These are phyloP conservation scores for Trichosporon sp. DNA, from an alignment of 1,284 basidiomycete species.

Conservation along the genomic window DNA sequence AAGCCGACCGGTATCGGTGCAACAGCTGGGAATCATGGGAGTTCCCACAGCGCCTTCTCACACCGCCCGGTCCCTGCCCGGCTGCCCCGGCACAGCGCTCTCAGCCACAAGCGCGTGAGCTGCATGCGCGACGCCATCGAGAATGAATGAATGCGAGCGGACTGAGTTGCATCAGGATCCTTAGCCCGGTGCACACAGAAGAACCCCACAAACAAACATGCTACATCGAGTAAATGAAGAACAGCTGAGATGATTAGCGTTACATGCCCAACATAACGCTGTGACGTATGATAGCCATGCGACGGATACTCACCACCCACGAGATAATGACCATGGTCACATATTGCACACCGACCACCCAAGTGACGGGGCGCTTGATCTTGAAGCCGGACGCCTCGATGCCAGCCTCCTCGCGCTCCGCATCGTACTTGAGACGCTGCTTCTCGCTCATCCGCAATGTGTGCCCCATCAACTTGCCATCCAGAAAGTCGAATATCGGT, in stretches of 20 bases:
- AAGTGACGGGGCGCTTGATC: conserved; percentile 9
- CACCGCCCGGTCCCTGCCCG: neutral
- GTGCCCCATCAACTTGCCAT: conserved; percentile 26
- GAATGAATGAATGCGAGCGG: no score
- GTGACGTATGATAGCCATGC: neutral
- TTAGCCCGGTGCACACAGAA: neutral
- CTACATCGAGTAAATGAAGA: conserved; percentile 52
- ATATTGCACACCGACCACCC: conserved; percentile 12
- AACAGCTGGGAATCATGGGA: neutral
- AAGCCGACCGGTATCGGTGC: neutral
- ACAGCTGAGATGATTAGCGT: conserved; percentile 6
- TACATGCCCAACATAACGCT: neutral
- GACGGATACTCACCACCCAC: conserved; percentile 11
- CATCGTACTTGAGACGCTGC: conserved; percentile 22
- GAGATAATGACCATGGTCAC: conserved; percentile 17
- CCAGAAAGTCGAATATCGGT: conserved; percentile 26
- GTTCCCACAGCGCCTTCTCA: neutral
- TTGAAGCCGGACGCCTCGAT: conserved; percentile 11
- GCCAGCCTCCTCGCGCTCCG: conserved; percentile 14
- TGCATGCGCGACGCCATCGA: neutral
- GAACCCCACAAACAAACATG: neutral
- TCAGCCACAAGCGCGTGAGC: neutral
- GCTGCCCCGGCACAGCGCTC: neutral
- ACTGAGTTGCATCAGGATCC: neutral
- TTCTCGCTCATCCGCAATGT: conserved; percentile 31